Conservation (phyloP, 352 stramenopile genomes). For the Pythium dissotocum region DNA sequence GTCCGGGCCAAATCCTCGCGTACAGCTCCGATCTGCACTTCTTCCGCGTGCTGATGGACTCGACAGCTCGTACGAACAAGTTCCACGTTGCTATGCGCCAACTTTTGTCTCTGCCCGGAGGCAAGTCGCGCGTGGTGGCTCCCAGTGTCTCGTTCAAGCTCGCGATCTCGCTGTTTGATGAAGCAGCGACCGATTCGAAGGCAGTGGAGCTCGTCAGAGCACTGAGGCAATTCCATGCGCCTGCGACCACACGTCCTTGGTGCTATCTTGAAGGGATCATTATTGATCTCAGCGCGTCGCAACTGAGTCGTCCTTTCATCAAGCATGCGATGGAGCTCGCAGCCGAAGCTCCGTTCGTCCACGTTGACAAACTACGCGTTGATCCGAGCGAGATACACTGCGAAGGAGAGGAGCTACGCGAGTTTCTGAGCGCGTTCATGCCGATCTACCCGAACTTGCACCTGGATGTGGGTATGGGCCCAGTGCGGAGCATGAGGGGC, state of each 20-base stretch:
- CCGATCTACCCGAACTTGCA: slow-evolving; percentile 13
- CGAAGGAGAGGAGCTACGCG: background rate
- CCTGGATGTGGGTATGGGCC: slow-evolving; percentile 1
- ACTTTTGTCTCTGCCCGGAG: background rate
- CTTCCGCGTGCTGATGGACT: slow-evolving; percentile 11
- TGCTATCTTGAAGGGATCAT: slow-evolving; percentile 13
- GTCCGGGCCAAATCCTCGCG: slow-evolving; percentile 12
- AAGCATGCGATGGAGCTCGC: background rate
- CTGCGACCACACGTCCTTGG: background rate
- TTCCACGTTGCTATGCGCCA: slow-evolving; percentile 13
- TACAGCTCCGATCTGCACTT: slow-evolving; percentile 9
- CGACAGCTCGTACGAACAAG: background rate
- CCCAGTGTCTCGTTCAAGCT: slow-evolving; percentile 10
- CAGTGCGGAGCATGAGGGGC: background rate
- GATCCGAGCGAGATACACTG: slow-evolving; percentile 4
- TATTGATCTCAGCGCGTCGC: slow-evolving; percentile 5
- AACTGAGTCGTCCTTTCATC: background rate
- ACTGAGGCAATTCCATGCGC: background rate
- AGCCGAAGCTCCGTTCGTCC: slow-evolving; percentile 12
- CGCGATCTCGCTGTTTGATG: slow-evolving; percentile 14
- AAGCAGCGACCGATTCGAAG: background rate
- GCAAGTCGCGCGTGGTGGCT: background rate
- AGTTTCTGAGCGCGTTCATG: background rate
- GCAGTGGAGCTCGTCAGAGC: slow-evolving; percentile 9
- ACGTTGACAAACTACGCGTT: background rate